Base-by-base conservation (phyloP, 352 stramenopile species). In the Elongisporangium anandrum region DNA sequence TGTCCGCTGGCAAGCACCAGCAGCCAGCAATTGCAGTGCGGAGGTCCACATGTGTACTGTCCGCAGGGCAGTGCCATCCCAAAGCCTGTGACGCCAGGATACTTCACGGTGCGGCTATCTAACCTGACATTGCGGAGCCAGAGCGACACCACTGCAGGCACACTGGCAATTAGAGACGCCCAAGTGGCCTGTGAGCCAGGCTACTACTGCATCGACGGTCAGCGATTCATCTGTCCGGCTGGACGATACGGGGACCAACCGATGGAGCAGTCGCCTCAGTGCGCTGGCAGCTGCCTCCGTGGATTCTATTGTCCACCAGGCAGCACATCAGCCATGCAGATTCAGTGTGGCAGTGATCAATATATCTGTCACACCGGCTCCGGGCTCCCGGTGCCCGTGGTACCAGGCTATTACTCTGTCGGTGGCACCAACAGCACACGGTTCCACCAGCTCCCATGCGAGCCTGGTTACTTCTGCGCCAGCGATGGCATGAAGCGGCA, bases 401-500 rank as follows among this genome's bases (percentile, higher is more conserved):
- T 58, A 2, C 6, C 34, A 9, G 87, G 87, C 1, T 96, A 90
- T 57, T 95, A 94, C 63, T 82, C 79, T 10, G 51, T 89, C n/a
- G 81, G 77, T 13, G 56, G 52, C 41, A 77, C 65, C 4, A 87
- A 86, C 64, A 64, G 59, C 7, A 90, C 79, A 38, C 81, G 82
- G 2, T 87, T 84, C 34, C 65, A 71, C n/a, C 74, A 94, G 68
- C 59, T 56, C 9, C 59, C 72, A 22, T 97, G 90, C 39, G 76
- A 89, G n/a, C 60, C 65, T 34, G 86, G 87, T 12, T 85, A 77
- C 56, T 97, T 85, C 52, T 97, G 87, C 64, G 38, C 72, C 2
- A 53, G 72, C n/a, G 29, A 41, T 8, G 87, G 85, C 7, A 48
- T 87, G 54, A 79, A 80, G 55, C 80, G 75, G 19, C 68, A 91